These are phyloP conservation scores for Verticillium dahliae DNA, from an alignment of 2,329 filamentous ascomycete genomes.

Conservation along the genomic window DNA sequence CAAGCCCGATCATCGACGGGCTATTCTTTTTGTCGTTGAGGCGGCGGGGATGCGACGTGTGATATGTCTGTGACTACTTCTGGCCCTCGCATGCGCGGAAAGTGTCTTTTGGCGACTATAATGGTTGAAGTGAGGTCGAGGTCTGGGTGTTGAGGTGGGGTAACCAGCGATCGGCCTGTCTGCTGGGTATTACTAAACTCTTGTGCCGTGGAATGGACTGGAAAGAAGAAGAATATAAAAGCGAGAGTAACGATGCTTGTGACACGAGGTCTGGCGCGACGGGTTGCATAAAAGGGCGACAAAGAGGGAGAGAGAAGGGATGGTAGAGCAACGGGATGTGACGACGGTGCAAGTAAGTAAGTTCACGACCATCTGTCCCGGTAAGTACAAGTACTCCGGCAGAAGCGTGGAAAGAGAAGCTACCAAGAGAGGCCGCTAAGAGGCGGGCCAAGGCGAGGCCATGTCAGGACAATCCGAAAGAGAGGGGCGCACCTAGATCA, in stretches of 20 bases:
- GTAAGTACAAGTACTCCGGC: background rate
- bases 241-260: slow-evolving; percentile 9
- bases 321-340: background rate
- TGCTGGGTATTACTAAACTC: background rate
- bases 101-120: background rate
- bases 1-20: background rate
- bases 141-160: background rate
- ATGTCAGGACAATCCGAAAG: background rate
- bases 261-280: background rate
- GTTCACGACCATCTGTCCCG: background rate
- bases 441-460: background rate
- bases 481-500: background rate
- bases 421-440: background rate
- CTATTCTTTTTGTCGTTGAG: background rate
- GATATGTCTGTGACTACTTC: background rate
- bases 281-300: background rate
- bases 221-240: slow-evolving; percentile 1
- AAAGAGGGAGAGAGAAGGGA: background rate
- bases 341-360: background rate
- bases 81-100: background rate
- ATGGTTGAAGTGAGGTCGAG: background rate
- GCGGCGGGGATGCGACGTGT: background rate
- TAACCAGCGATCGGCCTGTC: background rate
- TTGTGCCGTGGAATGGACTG: background rate
- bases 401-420: background rate